These are phyloP conservation scores for Verticillium dahliae DNA, from an alignment of 2,329 filamentous ascomycete species.

Conservation along the genomic window DNA sequence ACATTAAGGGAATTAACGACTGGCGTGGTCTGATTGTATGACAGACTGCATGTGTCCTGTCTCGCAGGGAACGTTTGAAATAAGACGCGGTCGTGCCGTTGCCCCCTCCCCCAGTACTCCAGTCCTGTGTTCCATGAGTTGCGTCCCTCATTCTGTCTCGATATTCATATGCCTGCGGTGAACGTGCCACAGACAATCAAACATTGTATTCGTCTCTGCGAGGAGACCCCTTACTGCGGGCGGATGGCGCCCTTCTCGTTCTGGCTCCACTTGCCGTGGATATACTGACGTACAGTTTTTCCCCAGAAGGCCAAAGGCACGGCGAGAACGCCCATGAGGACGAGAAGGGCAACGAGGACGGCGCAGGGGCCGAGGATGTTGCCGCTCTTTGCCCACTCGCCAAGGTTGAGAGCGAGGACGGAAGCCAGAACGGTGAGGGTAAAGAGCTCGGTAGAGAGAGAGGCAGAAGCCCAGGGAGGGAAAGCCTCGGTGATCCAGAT, in stretches of 20 bases:
- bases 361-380: constrained; percentile 7
- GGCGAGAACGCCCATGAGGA: constrained; percentile 15
- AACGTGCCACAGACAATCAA: no score
- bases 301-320: constrained; percentile 19
- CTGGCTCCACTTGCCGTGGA: constrained; percentile 14
- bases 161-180: no score
- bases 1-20: no score
- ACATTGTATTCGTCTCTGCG: no score
- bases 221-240: constrained; percentile 10
- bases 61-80: no score
- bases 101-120: no score
- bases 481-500: constrained; percentile 19
- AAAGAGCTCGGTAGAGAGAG: constrained; percentile 11
- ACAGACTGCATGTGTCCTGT: no score
- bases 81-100: no score
- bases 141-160: no score
- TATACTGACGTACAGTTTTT: constrained; percentile 17
- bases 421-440: constrained; percentile 11
- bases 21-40: no score
- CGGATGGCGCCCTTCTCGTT: constrained; percentile 16
- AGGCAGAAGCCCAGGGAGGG: constrained; percentile 17
- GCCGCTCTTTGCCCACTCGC: constrained; percentile 6
- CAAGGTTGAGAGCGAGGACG: constrained; percentile 9
- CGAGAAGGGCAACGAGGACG: constrained; percentile 9
- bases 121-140: no score